phyloP scores from a whole-genome alignment of 306 rosid species.

The Ochetophila trinervis region DNA sequence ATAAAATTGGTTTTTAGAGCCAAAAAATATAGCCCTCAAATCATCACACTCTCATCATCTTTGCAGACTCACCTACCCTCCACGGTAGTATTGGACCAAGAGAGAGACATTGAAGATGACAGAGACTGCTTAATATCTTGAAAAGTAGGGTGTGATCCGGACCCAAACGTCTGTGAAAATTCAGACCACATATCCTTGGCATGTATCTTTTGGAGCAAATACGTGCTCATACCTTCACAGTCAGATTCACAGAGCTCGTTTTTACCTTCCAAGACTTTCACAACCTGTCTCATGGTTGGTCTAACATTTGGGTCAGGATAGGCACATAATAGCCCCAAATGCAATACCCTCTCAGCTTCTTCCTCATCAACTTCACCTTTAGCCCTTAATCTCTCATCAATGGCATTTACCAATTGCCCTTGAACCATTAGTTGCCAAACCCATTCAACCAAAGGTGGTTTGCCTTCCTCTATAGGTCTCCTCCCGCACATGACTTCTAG shows the following conservation, averaged over 20 bases:
- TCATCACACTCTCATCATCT: not conserved
- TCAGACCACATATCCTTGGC: constrained; percentile 42
- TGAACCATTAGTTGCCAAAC: constrained; percentile 49
- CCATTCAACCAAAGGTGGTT: constrained; percentile 53
- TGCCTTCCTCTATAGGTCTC: constrained; percentile 77
- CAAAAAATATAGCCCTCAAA: not conserved
- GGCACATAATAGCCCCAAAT: constrained; percentile 80
- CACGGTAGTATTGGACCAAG: constrained; percentile 39
- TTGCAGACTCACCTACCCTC: constrained; percentile 51
- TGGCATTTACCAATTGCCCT: constrained; percentile 42
- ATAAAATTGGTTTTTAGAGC: constrained; percentile 3
- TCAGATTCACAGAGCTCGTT: constrained; percentile 39
- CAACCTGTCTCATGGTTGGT: constrained; percentile 75
- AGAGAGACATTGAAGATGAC: constrained; percentile 49
- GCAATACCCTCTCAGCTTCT: constrained; percentile 50
- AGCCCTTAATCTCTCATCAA: constrained; percentile 54
- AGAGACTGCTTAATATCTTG: constrained; percentile 43
- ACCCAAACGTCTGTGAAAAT: constrained; percentile 34
- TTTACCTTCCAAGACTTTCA: constrained; percentile 64
- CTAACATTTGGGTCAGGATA: constrained; percentile 61
- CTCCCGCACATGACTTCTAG: constrained; percentile 86
- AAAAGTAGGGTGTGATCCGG: constrained; percentile 60
- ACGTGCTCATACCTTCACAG: constrained; percentile 44
- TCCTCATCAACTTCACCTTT: constrained; percentile 41
- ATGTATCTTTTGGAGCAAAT: constrained; percentile 47